phyloP scores from a whole-genome alignment of 2,329 filamentous ascomycete species.

The Chaetomiaceae sp. region DNA sequence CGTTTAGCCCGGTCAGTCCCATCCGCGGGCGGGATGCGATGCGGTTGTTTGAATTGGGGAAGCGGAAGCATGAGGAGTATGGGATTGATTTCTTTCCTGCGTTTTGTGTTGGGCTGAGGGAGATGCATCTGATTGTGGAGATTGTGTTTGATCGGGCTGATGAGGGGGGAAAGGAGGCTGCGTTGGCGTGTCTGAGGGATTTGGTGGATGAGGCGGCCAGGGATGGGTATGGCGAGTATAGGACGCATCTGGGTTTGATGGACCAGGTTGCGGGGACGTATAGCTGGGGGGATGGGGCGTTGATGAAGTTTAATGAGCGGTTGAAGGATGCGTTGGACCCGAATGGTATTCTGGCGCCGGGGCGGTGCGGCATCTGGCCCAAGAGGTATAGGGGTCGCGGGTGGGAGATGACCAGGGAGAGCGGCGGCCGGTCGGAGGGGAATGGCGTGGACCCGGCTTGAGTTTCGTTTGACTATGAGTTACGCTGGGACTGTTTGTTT shows the following conservation, averaged over 20 bases:
- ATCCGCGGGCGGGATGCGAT: conserved; percentile 39
- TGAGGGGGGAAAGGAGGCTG: conserved; percentile 33
- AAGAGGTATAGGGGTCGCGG: conserved; percentile 31
- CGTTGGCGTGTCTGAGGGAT: conserved; percentile 30
- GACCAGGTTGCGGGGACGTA: conserved; percentile 45
- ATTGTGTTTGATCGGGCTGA: conserved; percentile 47
- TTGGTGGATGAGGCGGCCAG: conserved; percentile 39
- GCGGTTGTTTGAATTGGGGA: conserved; percentile 34
- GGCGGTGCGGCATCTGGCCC: conserved; percentile 36
- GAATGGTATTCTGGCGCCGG: conserved; percentile 35
- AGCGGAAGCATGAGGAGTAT: conserved; percentile 31
- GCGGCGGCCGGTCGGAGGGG: conserved; percentile 30
- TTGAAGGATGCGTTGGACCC: conserved; percentile 43
- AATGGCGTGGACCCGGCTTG: conserved; percentile 24
- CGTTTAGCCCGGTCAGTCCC: conserved; percentile 48
- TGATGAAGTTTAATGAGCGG: conserved; percentile 40
- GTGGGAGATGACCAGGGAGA: conserved; percentile 35
- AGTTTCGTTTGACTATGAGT: background rate
- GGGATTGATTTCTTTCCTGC: conserved; percentile 39
- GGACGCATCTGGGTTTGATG: conserved; percentile 42
- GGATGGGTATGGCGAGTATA: conserved; percentile 42
- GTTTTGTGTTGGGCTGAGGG: conserved; percentile 36
- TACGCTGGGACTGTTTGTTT: background rate
- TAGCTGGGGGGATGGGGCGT: conserved; percentile 38
- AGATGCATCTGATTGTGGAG: conserved; percentile 37